Evolutionary conservation across 371 early-diverging fungal species (phyloP), one percentile per base, ranked within the genome.

Genomic region (Phascolomyces articulosus): DNA sequence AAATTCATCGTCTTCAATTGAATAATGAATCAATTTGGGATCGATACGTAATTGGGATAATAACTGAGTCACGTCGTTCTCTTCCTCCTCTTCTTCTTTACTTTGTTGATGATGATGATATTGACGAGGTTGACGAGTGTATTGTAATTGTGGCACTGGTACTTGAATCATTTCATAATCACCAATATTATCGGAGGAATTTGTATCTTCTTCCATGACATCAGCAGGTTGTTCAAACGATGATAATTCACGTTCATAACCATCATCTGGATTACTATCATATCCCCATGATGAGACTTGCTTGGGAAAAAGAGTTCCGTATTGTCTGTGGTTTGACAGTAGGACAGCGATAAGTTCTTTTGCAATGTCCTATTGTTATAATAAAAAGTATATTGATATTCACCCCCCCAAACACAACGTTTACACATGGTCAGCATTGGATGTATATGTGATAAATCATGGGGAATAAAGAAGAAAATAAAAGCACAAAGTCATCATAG

Each of bases 21-120:
- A 57, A 53, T 69, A 69, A 6, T 34, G 61, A 38, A 69, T 54
- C 23, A 69, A 20, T 10, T 64, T 57, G 13, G 44, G 69, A 47
- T 69, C 65, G 29, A 69, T 51, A 7, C 29, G 40, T 26, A 69
- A 40, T 2, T 20, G 10, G 7, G 40, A 26, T 10, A 69, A 51
- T 63, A 69, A 60, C 0, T 44, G 58, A n/a, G 44, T 55, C 57
- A 61, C 59, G 8, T 49, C 44, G 23, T 69, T 65, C 0, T 40
- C 40, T 13, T 69, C 60, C 27, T 64, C 62, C 13, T 68, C 51
- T 3, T 51, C 51, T 18, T 24, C 7, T 55, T 59, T 21, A 21
- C 20, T 53, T 65, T n/a, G 38, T 9, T 13, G 9, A 38, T 13
- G 53, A 9, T 65, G 40, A n/a, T 44, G 41, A 4, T 8, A 18